These are phyloP conservation scores for Cyphellophora attinorum DNA, from an alignment of 2,329 filamentous ascomycete species.

Conservation along the genomic window DNA sequence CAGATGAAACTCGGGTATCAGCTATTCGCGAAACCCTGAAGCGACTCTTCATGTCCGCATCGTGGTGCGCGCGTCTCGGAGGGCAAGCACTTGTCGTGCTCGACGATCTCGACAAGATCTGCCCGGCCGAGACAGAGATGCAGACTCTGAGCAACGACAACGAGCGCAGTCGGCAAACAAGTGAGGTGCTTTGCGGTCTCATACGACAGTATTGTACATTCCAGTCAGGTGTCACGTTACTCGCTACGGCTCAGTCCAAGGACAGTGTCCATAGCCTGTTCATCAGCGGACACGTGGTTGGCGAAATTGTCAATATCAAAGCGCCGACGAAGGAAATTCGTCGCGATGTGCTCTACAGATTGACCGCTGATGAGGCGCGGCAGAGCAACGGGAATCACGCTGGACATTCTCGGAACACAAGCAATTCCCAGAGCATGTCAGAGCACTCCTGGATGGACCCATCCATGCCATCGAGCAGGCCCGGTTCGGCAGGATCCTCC, in stretches of 20 bases:
- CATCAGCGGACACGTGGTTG: slow-evolving; percentile 81
- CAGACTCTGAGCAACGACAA: slow-evolving; percentile 83
- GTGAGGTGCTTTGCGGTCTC: slow-evolving; percentile 75
- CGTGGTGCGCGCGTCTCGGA: slow-evolving; percentile 81
- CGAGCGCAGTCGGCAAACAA: slow-evolving; percentile 81
- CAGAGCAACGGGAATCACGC: slow-evolving; percentile 35
- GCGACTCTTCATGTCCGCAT: slow-evolving; percentile 75
- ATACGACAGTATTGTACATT: slow-evolving; percentile 74
- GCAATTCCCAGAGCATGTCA: slow-evolving; percentile 23
- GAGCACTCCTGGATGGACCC: slow-evolving; percentile 70
- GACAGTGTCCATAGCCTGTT: slow-evolving; percentile 86
- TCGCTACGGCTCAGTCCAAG: slow-evolving; percentile 88
- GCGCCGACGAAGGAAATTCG: slow-evolving; percentile 88
- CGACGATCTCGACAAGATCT: slow-evolving; percentile 88
- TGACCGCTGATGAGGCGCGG: slow-evolving; percentile 43
- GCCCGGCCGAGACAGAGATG: slow-evolving; percentile 86
- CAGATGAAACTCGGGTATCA: slow-evolving; percentile 79
- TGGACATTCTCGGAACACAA: slow-evolving; percentile 25
- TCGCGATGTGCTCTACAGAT: slow-evolving; percentile 70
- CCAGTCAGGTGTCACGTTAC: slow-evolving; percentile 70
- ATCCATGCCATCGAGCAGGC: slow-evolving; percentile 45
- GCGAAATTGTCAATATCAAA: slow-evolving; percentile 81
- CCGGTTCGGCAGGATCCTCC: slow-evolving; percentile 30
- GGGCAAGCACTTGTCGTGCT: slow-evolving; percentile 77
- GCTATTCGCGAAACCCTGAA: slow-evolving; percentile 83